A percentile compares a stretch with the other conserved stretches of the same genome.
phyloP scores from a whole-genome alignment of 225 moss, liverwort and hornwort genomes.

The Physcomitrellopsis africana region DNA sequence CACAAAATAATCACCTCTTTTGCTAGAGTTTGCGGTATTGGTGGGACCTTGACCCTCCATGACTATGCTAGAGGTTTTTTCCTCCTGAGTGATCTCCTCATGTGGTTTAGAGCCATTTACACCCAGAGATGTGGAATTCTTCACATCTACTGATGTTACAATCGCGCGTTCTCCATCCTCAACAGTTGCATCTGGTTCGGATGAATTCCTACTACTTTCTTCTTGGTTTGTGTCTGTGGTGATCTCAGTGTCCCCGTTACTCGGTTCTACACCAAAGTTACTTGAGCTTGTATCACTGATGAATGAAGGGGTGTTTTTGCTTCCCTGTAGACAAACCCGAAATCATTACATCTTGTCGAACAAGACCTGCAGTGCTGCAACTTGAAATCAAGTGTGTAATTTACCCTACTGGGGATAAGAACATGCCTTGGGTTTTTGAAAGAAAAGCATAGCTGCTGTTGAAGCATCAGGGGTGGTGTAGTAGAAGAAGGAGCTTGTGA shows the following conservation, averaged over 20 bases:
- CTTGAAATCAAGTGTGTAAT: background rate
- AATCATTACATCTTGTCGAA: background rate
- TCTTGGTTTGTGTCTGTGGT: background rate
- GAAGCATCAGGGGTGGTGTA: constrained; percentile 47
- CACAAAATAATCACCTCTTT: constrained; percentile 19
- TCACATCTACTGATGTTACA: constrained; percentile 11
- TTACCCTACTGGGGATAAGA: background rate
- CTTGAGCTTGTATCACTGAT: background rate
- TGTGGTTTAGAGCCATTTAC: background rate
- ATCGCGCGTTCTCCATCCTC: constrained; percentile 11
- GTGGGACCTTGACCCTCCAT: constrained; percentile 26
- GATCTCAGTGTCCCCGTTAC: constrained; percentile 13
- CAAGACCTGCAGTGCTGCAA: background rate
- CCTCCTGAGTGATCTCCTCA: constrained; percentile 18
- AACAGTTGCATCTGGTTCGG: background rate
- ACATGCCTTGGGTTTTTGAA: constrained; percentile 38
- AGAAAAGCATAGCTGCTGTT: constrained; percentile 42
- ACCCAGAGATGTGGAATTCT: background rate
- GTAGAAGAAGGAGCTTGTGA: constrained; percentile 52
- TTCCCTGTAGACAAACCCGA: constrained; percentile 19
- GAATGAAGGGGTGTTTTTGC: constrained; percentile 5
- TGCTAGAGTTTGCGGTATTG: constrained; percentile 28
- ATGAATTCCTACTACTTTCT: background rate
- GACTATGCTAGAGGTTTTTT: background rate
- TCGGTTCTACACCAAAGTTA: constrained; percentile 14